Evolutionary conservation across 2,329 filamentous ascomycete species (phyloP), one percentile per base, ranked within the genome.

Genomic region (Fonsecaea multimorphosa): DNA sequence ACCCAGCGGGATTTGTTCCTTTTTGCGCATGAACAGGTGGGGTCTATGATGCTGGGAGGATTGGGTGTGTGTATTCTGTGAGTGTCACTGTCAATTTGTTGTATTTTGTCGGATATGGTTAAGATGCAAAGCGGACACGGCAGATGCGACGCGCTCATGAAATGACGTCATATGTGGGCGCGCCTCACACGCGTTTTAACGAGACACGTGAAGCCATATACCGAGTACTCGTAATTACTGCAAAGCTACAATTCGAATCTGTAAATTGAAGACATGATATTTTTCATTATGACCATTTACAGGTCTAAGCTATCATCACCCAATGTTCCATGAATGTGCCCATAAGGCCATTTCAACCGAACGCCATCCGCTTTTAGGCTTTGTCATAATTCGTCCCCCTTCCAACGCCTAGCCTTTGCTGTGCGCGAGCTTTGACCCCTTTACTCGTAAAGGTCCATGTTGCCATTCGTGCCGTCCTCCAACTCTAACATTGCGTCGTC

Each of bases 401-500:
- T 38, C 27, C 58, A 19, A 52, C 34, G 40, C 44, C n/a, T 36
- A 14, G 44, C 19, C 40, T 38, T n/a, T 52, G 31, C 31, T 60
- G n/a, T 54, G 31, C 14, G 27, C 22, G 6, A 32, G 2, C 31
- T 22, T 22, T 53, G 22, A 38, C 31, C 19, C 2, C 12, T 60
- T 65, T 68, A 85, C 66, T 89, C 86, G 73, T 90, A 89, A 52
- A 91, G 80, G 72, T 89, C 87, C 81, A 87, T 87, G 24, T 86
- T 84, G 8, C 68, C 68, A 9, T 70, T 66, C 2, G 63, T 51
- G 44, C 81, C 81, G 57, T 85, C 84, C 67, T 86, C 84, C 80
- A 73, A 88, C 84, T 96, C 92, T 12, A 91, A 89, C 19, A 90
- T 80, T 0, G 89, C 91, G 73, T 89, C 88, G 11, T 92, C 91